Conservation (phyloP, 257 asterid species). For the Primulina eburnea region DNA sequence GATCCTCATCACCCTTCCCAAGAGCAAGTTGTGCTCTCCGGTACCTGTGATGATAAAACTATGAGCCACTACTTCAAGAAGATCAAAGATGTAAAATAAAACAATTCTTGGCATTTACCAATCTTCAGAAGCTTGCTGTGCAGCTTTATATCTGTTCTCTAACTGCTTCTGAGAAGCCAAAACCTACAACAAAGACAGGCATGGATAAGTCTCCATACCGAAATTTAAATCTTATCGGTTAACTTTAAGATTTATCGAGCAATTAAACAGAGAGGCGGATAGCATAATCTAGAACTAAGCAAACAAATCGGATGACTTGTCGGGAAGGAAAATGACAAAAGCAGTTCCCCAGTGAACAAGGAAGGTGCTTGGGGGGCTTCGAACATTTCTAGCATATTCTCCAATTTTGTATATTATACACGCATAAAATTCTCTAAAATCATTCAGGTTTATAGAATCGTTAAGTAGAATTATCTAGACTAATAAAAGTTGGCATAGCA, state of each 20-base stretch:
- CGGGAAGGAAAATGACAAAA: neutral
- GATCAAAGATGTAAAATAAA: slow-evolving; percentile 21
- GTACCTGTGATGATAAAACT: slow-evolving; percentile 56
- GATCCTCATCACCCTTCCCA: slow-evolving; percentile 92
- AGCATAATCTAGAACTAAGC: neutral
- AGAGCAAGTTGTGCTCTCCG: slow-evolving; percentile 96
- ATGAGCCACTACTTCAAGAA: slow-evolving; percentile 22
- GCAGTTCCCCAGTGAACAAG: neutral
- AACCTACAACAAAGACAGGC: slow-evolving; percentile 49
- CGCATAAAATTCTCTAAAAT: neutral
- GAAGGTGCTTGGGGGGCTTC: neutral
- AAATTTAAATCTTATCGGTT: slow-evolving; percentile 2
- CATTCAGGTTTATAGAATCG: neutral
- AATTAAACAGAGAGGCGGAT: neutral
- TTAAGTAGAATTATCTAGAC: neutral
- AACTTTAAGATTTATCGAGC: neutral
- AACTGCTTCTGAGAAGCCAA: slow-evolving; percentile 95
- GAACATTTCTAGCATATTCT: neutral
- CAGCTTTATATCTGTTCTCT: slow-evolving; percentile 85
- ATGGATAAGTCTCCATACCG: slow-evolving; percentile 21
- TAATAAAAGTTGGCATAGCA: neutral
- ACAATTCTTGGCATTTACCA: slow-evolving; percentile 50
- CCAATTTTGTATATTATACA: neutral
- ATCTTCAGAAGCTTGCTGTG: slow-evolving; percentile 88
- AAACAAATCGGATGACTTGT: neutral